Conservation (phyloP, 2,329 filamentous ascomycete genomes). For the Sclerotinia spermophila region DNA sequence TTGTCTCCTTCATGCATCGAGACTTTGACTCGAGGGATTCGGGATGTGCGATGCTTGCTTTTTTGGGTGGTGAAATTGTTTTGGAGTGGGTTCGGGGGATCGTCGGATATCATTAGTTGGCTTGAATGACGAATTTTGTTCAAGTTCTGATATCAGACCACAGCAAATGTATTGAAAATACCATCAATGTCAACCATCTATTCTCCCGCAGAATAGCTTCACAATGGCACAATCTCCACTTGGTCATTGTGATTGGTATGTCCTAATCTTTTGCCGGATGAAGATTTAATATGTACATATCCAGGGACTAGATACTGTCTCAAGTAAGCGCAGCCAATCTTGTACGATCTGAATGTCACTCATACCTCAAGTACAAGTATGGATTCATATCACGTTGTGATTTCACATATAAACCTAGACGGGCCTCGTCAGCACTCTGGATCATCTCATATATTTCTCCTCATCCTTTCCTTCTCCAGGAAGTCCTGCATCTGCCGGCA, state of each 20-base stretch:
- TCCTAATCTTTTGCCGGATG: background rate
- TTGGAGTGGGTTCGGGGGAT: background rate
- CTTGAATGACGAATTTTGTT: background rate
- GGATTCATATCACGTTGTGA: background rate
- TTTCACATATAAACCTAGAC: background rate
- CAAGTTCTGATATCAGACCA: background rate
- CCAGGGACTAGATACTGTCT: background rate
- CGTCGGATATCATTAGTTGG: background rate
- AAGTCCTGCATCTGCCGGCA: background rate
- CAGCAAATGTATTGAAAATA: background rate
- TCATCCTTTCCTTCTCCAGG: background rate
- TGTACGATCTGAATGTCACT: background rate
- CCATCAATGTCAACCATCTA: background rate
- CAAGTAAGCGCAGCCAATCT: background rate
- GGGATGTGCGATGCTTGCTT: background rate
- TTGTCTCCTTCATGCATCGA: fast-evolving
- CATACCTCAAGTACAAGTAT: background rate
- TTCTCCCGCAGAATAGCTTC: background rate
- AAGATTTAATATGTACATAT: background rate
- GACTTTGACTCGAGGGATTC: background rate
- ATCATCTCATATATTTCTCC: background rate
- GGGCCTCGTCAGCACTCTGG: background rate
- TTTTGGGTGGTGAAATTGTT: background rate
- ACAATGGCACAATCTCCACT: background rate
- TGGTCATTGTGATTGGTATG: background rate